Evolutionary conservation across 2,329 filamentous ascomycete species (phyloP), one percentile per base, ranked within the genome.

Genomic region (Aciculosporium take): DNA sequence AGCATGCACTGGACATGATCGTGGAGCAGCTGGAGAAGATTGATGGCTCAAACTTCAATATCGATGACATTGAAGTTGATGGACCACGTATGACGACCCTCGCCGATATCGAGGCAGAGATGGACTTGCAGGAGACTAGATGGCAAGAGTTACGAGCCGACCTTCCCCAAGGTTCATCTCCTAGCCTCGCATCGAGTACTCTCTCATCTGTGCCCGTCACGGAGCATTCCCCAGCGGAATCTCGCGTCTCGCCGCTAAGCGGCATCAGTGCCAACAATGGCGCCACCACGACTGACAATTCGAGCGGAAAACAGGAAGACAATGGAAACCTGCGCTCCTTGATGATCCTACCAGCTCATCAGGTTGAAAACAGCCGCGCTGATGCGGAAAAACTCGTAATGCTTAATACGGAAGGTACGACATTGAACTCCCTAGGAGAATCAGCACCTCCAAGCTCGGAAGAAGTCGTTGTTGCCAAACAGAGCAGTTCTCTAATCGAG

Each of bases 61-160:
- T 35, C 24, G 59, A 59, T 21, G 44, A 34, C 28, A 53, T 52
- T 7, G 61, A 60, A 40, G 66, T 57, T 46, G 57, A 65, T 23
- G 58, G 60, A 12, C 62, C 62, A 41, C 61, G 66, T 23, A 57
- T 71, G 43, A 65, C 62, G 27, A 62, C 79, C 3, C 59, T 81
- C 2, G 68, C 73, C 25, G 69, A 75, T 45, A 59, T 81, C 1
- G 77, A 81, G 51, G 63, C 61, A 45, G 77, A 81, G 54, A 74
- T 81, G 67, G 72, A 69, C 1, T 56, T 66, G 47, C 71, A 81
- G 51, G 73, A 77, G 51, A 65, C 64, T 41, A 68, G 71, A 48
- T 81, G 76, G 77, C 67, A 71, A 42, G 60, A 68, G 38, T 67
- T 79, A 58, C 72, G 74, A 43, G 59, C 67, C 21, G 66, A 69